Evolutionary conservation across 1,284 basidiomycete genomes (phyloP).

Genomic region (Heterobasidion occidentale): DNA sequence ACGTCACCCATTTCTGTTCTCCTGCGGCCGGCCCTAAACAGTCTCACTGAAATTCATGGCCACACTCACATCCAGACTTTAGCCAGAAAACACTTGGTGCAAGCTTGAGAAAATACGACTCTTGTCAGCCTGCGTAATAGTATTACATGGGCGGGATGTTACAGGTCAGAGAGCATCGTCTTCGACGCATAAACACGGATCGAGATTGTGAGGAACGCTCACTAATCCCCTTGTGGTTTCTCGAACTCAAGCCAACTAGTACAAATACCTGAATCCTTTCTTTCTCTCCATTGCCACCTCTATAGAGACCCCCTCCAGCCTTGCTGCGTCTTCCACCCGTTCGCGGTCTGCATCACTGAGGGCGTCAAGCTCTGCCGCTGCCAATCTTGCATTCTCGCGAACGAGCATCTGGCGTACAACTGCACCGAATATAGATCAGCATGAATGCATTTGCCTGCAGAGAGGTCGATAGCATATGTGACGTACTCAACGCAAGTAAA

Average conservation of each 20-base stretch:
- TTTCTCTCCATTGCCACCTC: constrained; percentile 28
- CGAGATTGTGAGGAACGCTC: too few relatives aligned
- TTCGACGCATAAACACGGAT: too few relatives aligned
- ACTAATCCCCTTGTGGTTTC: too few relatives aligned
- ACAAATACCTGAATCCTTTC: constrained; percentile 34
- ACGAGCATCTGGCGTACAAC: constrained; percentile 28
- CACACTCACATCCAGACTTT: too few relatives aligned
- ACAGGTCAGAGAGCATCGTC: too few relatives aligned
- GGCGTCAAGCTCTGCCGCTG: constrained; percentile 25
- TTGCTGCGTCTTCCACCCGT: constrained; percentile 29
- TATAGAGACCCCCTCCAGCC: constrained; percentile 27
- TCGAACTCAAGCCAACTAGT: constrained; percentile 12
- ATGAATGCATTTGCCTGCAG: neutral
- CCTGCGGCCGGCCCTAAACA: too few relatives aligned
- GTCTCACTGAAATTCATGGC: too few relatives aligned
- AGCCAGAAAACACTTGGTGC: too few relatives aligned
- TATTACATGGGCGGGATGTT: too few relatives aligned
- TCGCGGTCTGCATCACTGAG: constrained; percentile 21
- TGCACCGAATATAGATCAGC: constrained; percentile 6
- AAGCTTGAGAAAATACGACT: too few relatives aligned
- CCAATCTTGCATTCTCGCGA: constrained; percentile 25
- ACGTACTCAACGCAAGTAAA: constrained; percentile 22
- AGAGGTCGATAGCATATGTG: neutral
- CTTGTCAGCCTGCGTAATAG: too few relatives aligned
- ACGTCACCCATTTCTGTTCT: too few relatives aligned